Percentiles rank a stretch among this genome's conserved stretches.
Conservation (phyloP, 768 basidiomycete species). For the Leccinum longicurvipes region DNA sequence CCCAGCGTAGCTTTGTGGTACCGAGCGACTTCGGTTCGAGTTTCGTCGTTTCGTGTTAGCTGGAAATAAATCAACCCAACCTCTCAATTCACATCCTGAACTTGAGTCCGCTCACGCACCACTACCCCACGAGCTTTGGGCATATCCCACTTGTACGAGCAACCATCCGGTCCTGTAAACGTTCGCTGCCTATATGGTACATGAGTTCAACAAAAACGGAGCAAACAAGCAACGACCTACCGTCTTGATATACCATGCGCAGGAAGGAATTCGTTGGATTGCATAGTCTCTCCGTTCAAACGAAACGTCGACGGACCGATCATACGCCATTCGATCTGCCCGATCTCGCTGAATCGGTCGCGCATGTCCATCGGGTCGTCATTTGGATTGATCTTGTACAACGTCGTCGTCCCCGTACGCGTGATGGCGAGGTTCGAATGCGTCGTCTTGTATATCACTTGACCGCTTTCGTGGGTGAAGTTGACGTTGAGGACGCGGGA, state of each 20-base stretch:
- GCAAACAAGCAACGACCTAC: slow-evolving; percentile 3
- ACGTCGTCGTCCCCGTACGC: slow-evolving; percentile 13
- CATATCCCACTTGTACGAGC: slow-evolving; percentile 32
- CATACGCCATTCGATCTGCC: slow-evolving; percentile 32
- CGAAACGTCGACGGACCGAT: slow-evolving; percentile 27
- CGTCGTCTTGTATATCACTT: slow-evolving; percentile 23
- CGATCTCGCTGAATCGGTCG: slow-evolving; percentile 29
- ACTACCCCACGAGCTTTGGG: slow-evolving; percentile 4
- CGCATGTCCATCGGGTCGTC: slow-evolving; percentile 17
- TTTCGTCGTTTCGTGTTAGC: slow-evolving; percentile 16
- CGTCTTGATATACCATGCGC: slow-evolving; percentile 14
- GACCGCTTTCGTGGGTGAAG: slow-evolving; percentile 22
- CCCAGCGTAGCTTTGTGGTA: slow-evolving; percentile 17
- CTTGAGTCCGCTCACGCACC: not conserved
- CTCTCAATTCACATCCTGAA: not conserved
- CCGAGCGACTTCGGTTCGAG: slow-evolving; percentile 12
- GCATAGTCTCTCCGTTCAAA: slow-evolving; percentile 26
- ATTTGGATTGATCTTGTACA: slow-evolving; percentile 21
- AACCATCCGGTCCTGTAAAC: slow-evolving; percentile 32
- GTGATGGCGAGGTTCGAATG: slow-evolving; percentile 7
- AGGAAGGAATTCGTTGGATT: slow-evolving; percentile 21
- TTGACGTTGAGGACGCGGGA: slow-evolving; percentile 14
- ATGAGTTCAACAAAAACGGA: not conserved
- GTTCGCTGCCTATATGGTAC: slow-evolving; percentile 11
- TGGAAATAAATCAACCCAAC: not conserved